These are phyloP conservation scores for Potentilla sterilis DNA, from an alignment of 306 rosid species.

Conservation along the genomic window DNA sequence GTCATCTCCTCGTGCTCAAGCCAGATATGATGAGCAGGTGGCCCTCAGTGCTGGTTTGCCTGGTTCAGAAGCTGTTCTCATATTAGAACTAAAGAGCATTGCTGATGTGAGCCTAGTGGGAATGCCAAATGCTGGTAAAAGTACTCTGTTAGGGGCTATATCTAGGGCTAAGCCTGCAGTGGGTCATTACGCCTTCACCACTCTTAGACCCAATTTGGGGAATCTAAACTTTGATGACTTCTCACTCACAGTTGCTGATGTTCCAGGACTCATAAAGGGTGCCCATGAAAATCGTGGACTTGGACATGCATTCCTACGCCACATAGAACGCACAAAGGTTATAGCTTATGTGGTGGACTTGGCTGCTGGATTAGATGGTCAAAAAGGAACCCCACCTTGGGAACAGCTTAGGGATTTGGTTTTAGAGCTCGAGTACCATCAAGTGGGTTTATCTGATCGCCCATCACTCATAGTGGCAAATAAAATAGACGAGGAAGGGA, in stretches of 20 bases:
- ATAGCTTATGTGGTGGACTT: slow-evolving; percentile 82
- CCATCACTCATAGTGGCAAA: slow-evolving; percentile 87
- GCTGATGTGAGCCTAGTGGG: slow-evolving; percentile 95
- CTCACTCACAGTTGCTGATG: slow-evolving; percentile 80
- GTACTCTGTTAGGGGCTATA: slow-evolving; percentile 87
- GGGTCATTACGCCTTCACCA: slow-evolving; percentile 91
- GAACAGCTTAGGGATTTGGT: slow-evolving; percentile 75
- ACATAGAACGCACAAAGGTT: slow-evolving; percentile 89
- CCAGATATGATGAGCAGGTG: slow-evolving; percentile 37
- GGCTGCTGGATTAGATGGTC: slow-evolving; percentile 74
- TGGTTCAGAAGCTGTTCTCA: slow-evolving; percentile 66
- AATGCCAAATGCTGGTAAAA: slow-evolving; percentile 98
- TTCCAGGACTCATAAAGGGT: slow-evolving; percentile 94
- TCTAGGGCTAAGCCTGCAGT: slow-evolving; percentile 78
- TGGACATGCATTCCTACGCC: slow-evolving; percentile 88
- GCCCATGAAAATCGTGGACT: slow-evolving; percentile 88
- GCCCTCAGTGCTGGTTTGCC: slow-evolving; percentile 47
- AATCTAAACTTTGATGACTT: slow-evolving; percentile 80
- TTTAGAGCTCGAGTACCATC: slow-evolving; percentile 83
- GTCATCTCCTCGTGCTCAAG: slow-evolving; percentile 11
- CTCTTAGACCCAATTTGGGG: slow-evolving; percentile 88
- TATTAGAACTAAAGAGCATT: slow-evolving; percentile 86
- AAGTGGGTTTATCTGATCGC: slow-evolving; percentile 66
- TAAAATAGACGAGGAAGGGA: slow-evolving; percentile 88
- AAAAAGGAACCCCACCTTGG: slow-evolving; percentile 87